These are phyloP conservation scores for Parastagonospora avenae DNA, from an alignment of 2,329 filamentous ascomycete genomes.

Conservation along the genomic window DNA sequence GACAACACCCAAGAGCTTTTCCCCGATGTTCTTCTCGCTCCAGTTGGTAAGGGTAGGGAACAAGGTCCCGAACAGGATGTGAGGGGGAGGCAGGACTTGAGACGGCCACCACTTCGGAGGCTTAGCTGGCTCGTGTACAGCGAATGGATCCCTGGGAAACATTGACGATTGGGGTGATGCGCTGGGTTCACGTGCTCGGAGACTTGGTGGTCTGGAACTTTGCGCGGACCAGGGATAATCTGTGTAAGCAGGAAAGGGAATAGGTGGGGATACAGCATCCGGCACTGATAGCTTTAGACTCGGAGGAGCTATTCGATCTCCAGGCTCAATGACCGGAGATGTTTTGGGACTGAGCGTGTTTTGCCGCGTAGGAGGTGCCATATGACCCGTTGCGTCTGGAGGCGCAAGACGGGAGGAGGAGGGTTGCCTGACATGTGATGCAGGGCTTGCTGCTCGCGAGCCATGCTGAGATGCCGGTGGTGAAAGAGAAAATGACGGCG, in stretches of 20 bases:
- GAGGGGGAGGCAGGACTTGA: conserved; percentile 71
- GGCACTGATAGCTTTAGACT: conserved; percentile 52
- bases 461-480: conserved; percentile 41
- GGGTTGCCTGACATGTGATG: conserved; percentile 21
- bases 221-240: conserved; percentile 56
- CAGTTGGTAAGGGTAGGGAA: conserved; percentile 88
- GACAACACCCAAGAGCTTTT: conserved; percentile 78
- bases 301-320: conserved; percentile 32
- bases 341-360: conserved; percentile 30
- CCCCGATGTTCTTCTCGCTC: conserved; percentile 81
- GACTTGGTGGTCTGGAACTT: conserved; percentile 57
- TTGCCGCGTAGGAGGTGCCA: conserved; percentile 18
- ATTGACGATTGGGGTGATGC: conserved; percentile 57
- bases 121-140: conserved; percentile 46
- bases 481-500: conserved; percentile 48
- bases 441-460: conserved; percentile 35
- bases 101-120: conserved; percentile 82
- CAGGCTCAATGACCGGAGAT: conserved; percentile 33
- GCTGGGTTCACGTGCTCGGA: conserved; percentile 60
- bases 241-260: conserved; percentile 71
- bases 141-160: conserved; percentile 54
- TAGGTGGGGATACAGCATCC: conserved; percentile 51
- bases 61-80: conserved; percentile 72
- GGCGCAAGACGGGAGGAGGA: conserved; percentile 41
- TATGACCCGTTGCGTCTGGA: conserved; percentile 43